Percentiles rank a stretch among this genome's conserved stretches.
phyloP scores from a whole-genome alignment of 83 land plant species.

The Picea engelmannii region DNA sequence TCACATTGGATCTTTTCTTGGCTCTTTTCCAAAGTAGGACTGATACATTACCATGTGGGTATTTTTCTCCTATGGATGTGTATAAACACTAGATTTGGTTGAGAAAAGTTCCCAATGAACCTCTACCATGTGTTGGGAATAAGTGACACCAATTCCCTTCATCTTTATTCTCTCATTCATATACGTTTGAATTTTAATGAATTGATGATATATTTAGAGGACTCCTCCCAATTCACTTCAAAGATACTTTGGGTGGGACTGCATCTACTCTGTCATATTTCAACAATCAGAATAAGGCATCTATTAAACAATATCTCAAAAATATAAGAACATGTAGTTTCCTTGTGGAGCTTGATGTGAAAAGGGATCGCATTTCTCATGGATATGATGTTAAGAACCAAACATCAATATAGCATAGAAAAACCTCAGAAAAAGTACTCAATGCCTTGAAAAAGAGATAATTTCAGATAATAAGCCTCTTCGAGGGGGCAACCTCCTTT shows the following conservation, averaged over 20 bases:
- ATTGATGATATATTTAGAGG: conserved; percentile 96
- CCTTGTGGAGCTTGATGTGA: conserved; percentile 80
- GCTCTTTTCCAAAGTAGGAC: conserved; percentile 55
- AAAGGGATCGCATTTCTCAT: conserved; percentile 57
- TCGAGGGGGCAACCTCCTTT: no score
- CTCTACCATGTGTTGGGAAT: conserved; percentile 87
- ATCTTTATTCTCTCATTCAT: conserved; percentile 88
- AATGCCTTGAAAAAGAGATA: no score
- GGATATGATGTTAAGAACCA: conserved; percentile 42
- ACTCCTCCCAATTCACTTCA: conserved; percentile 92
- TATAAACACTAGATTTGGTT: conserved; percentile 60
- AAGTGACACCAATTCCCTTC: conserved; percentile 99
- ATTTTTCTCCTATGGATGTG: conserved; percentile 85
- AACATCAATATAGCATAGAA: no score
- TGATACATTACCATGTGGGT: conserved; percentile 76
- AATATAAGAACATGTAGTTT: conserved; percentile 71
- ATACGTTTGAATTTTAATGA: conserved; percentile 77
- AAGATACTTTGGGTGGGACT: conserved; percentile 85
- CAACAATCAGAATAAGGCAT: no score
- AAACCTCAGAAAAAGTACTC: no score
- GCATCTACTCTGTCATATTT: conserved; percentile 87
- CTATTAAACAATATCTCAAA: conserved; percentile 10
- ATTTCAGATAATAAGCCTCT: no score
- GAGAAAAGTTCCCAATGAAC: conserved; percentile 15
- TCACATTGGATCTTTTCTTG: conserved; percentile 12